These are phyloP conservation scores for Houttuynia cordata DNA, from an alignment of 164 flowering plant genomes.

Conservation along the genomic window DNA sequence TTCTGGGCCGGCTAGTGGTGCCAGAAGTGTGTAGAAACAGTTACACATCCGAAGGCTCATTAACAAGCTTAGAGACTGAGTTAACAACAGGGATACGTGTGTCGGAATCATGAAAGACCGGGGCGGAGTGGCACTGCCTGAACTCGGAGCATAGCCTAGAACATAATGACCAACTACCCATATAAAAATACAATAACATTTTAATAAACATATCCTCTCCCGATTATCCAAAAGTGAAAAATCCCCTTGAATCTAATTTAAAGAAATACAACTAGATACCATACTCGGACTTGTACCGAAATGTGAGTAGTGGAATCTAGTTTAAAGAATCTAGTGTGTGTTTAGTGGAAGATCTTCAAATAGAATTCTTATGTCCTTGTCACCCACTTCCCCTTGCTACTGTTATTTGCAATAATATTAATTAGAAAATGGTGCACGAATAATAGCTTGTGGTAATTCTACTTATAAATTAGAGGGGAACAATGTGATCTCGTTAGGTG, in stretches of 20 bases:
- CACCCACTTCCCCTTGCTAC: too few species aligned
- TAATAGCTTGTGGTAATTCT: too few species aligned
- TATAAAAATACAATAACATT: background rate
- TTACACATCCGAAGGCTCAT: conserved; percentile 63
- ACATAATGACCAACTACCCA: conserved; percentile 60
- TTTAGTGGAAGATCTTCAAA: too few species aligned
- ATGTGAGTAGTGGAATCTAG: too few species aligned
- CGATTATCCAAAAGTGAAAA: background rate
- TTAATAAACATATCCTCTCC: too few species aligned
- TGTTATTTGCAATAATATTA: too few species aligned
- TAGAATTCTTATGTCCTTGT: too few species aligned
- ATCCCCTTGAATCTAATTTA: background rate
- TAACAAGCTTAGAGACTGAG: conserved; percentile 9
- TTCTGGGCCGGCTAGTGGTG: conserved; percentile 77
- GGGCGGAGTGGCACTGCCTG: conserved; percentile 81
- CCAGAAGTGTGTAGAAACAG: conserved; percentile 98
- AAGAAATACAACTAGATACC: too few species aligned
- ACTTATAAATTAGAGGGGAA: too few species aligned
- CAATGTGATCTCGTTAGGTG: too few species aligned
- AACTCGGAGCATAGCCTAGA: conserved; percentile 71
- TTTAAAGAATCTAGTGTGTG: too few species aligned
- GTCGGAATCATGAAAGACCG: conserved; percentile 15
- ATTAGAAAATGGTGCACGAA: too few species aligned
- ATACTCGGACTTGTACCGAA: conserved; percentile 84
- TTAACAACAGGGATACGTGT: conserved; percentile 23